Evolutionary conservation across 352 stramenopile species (phyloP), one percentile per base, ranked within the genome.

Genomic region (Phytophthora macrochlamydospora): DNA sequence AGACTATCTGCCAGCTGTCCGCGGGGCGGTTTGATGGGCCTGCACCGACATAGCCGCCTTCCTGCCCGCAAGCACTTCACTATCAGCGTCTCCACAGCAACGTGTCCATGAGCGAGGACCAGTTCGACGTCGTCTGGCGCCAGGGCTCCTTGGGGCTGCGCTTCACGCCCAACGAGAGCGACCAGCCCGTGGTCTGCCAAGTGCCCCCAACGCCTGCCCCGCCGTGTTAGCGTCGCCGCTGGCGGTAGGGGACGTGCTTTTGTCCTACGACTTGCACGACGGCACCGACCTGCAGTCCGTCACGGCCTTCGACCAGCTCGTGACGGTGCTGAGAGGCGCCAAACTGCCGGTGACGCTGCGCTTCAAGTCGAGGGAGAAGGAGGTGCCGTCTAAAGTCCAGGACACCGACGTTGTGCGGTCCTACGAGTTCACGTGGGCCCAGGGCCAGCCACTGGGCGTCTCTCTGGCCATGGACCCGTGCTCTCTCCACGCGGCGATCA

Each of bases 391-490:
- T 29, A 51, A 45, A 29, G 63, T 91, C 9, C 56, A 70, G n/a
- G 65, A 73, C 31, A 69, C 73, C 12, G 75, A 87, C 48, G 67
- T 85, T 32, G 69, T 59, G 24, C 59, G 55, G 52, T 81, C 48
- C 11, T 91, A 90, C 72, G 78, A 69, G 48, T 89, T 91, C 59
- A 71, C 59, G 51, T 93, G 85, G 85, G 65, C 70, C 2, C 49
- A 75, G 7, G 59, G 80, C 57, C 59, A 70, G 42, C 69, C 84
- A 0, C 69, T 94, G 9, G 87, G 87, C 38, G 75, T 94, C 38
- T 92, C 87, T 14, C 68, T 94, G 14, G 83, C 83, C 3, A 92
- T 92, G 82, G 84, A 94, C 51, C 87, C 87, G 57, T 91, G 81
- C 51, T 78, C 84, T 24, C 58, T 94, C 12, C 80, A 92, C 66